Evolutionary conservation across 371 early-diverging fungal species (phyloP), one percentile per base, ranked within the genome.

Genomic region (Smittium culicis): DNA sequence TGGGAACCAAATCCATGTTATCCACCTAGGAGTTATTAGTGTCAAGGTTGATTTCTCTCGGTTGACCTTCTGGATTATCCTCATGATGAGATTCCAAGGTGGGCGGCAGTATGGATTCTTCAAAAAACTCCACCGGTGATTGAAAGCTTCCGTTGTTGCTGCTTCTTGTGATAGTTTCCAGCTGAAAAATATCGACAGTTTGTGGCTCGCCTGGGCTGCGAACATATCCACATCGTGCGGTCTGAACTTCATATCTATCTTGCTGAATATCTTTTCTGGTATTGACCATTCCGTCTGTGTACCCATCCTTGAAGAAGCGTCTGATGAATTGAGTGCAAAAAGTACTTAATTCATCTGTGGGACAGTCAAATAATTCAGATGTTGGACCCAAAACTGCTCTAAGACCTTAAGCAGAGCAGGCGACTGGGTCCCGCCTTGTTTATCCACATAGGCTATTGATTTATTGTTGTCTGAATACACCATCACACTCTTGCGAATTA

Each of bases 391-490:
- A 8, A 59, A 25, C 25, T 30, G 59, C 30, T 59, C 59, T 25
- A 27, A 25, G 27, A 59, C 30, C 14, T 59, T 30, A 11, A 59
- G 59, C 14, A 28, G 59, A 30, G 25, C 8, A 11, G 59, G 16
- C 11, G n/a, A 59, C 8, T 27, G 59, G 28, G 59, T 59, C 27
- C 59, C 59, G 11, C 27, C 59, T 28, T 59, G 59, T 30, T 59
- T 59, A 11, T 27, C 14, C 14, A 59, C 59, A 27, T 59, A 59
- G 3, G 59, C 59, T 8, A 59, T 25, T 25, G 59, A 28, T 11
- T 11, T 59, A 14, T 25, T 59, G 59, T 59, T 59, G 59, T 59
- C 59, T 30, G 59, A 11, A 27, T 59, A 59, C n/a, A 59, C 59
- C 25, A 25, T 28, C 25, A 59, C 59, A 14, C 28, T 28, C 27